These are phyloP conservation scores for Rubus parviflorus DNA, from an alignment of 306 rosid genomes.

Conservation along the genomic window DNA sequence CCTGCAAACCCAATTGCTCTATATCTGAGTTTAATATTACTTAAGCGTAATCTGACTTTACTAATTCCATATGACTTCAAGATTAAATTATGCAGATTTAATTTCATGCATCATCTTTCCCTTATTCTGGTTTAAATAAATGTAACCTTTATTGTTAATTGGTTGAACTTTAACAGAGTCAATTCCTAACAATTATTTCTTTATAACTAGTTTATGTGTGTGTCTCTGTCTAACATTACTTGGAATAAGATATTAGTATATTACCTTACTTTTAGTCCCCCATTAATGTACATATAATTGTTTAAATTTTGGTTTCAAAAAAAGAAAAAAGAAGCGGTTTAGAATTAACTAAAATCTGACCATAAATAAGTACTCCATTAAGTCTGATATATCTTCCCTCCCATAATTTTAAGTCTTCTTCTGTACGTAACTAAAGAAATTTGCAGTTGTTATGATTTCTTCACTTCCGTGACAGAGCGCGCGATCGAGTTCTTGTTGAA, in stretches of 20 bases:
- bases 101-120: background rate
- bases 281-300: background rate
- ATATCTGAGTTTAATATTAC: conserved; percentile 9
- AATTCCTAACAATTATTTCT: background rate
- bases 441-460: conserved; percentile 18
- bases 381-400: background rate
- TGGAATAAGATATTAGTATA: no score
- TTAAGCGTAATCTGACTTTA: background rate
- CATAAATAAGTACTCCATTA: no score
- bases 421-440: background rate
- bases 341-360: no score
- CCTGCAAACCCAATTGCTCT: background rate
- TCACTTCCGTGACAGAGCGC: background rate
- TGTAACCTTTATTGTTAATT: conserved; percentile 6
- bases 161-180: conserved; percentile 22
- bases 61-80: background rate
- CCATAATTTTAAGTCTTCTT: background rate
- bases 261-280: background rate
- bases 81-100: background rate
- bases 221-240: background rate
- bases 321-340: no score
- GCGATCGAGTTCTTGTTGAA: conserved; percentile 23
- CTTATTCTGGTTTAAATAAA: no score
- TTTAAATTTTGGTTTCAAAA: background rate
- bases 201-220: background rate